Evolutionary conservation across 495 filamentous ascomycete species (phyloP).

Genomic region (Pyrenopolyporus hunteri): DNA sequence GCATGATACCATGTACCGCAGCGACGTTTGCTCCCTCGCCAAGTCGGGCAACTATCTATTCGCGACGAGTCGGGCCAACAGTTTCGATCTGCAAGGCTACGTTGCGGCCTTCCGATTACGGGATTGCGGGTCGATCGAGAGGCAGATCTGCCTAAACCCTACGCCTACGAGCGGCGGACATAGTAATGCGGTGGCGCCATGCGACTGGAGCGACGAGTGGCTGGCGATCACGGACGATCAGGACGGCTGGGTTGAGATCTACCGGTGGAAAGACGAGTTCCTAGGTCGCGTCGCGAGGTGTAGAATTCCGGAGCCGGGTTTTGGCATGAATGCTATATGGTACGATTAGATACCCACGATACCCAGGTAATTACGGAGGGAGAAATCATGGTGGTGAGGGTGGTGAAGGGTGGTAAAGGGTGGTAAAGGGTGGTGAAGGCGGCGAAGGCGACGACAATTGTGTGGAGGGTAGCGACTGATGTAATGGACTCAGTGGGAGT

Average conservation of each 20-base stretch:
- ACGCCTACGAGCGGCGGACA: conserved; percentile 86
- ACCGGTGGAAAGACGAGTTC: conserved; percentile 80
- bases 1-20: conserved; percentile 68
- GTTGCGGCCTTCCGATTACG: conserved; percentile 77
- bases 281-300: conserved; percentile 74
- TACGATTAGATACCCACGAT: conserved; percentile 63
- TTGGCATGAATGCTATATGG: conserved; percentile 92
- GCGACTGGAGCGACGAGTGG: conserved; percentile 84
- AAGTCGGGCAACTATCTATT: conserved; percentile 72
- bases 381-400: no score
- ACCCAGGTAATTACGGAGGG: no score
- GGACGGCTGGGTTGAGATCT: conserved; percentile 84
- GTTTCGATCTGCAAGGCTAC: conserved; percentile 76
- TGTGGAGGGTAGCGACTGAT: no score
- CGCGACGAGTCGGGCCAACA: conserved; percentile 79
- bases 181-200: conserved; percentile 80
- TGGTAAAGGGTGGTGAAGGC: no score
- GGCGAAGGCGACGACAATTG: no score
- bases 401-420: no score
- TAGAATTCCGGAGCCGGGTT: conserved; percentile 78
- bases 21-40: conserved; percentile 76
- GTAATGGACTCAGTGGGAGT: no score
- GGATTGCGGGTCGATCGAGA: conserved; percentile 71
- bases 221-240: conserved; percentile 84
- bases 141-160: conserved; percentile 77